A percentile compares a stretch with the other conserved stretches of the same genome.
Evolutionary conservation across 106 monocot genomes (phyloP).

Genomic region (Acanthochlamys bracteata): DNA sequence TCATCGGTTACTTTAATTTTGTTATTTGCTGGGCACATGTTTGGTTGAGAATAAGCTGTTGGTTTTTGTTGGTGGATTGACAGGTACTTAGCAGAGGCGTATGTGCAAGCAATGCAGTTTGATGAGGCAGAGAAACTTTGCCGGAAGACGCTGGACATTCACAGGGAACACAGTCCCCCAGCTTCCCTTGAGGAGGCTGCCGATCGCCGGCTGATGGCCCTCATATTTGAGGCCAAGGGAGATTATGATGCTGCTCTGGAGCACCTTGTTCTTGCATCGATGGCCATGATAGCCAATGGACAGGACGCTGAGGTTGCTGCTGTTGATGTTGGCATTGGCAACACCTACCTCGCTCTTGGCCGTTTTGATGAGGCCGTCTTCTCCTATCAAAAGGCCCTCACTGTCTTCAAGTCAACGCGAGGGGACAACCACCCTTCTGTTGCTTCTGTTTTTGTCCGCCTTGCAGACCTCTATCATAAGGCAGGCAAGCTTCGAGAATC

Average conservation of each 20-base stretch:
- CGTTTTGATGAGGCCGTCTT: conserved; percentile 46
- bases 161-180: conserved; percentile 24
- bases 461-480: conserved; percentile 38
- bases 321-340: conserved; percentile 30
- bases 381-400: conserved; percentile 43
- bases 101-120: conserved; percentile 41
- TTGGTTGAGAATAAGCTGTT: background rate
- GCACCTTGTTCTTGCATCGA: conserved; percentile 40
- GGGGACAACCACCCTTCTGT: conserved; percentile 32
- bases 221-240: conserved; percentile 40
- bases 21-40: background rate
- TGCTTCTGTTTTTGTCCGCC: conserved; percentile 31
- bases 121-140: conserved; percentile 43
- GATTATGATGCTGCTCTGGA: conserved; percentile 30
- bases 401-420: conserved; percentile 38
- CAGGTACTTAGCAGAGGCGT: conserved; percentile 39
- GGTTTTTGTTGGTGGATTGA: background rate
- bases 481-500: conserved; percentile 38
- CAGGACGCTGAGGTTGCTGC: conserved; percentile 32
- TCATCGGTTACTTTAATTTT: background rate
- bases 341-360: conserved; percentile 31
- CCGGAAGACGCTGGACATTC: conserved; percentile 32
- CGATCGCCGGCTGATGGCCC: conserved; percentile 35
- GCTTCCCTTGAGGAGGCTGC: conserved; percentile 31
- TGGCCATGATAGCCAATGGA: conserved; percentile 35